Conservation (phyloP, 805 yeast genomes). For the Lipomyces orientalis region DNA sequence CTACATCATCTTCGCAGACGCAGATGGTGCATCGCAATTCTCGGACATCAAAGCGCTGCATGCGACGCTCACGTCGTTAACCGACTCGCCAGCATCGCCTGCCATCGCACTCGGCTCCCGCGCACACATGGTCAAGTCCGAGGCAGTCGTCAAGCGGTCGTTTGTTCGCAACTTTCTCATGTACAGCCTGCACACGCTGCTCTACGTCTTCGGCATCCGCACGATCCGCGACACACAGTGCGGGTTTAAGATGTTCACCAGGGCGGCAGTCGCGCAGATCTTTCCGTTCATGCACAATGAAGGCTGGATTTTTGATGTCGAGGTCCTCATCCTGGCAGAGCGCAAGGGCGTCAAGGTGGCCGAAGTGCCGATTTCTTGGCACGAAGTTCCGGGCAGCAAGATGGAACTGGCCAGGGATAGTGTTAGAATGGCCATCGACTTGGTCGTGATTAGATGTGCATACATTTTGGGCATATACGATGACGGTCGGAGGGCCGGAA, state of each 20-base stretch:
- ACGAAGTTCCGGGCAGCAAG: conserved; percentile 94
- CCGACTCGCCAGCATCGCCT: background rate
- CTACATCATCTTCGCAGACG: conserved; percentile 88
- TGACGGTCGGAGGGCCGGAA: conserved; percentile 24
- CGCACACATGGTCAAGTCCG: conserved; percentile 95
- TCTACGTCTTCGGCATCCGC: conserved; percentile 86
- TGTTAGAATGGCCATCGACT: conserved; percentile 89
- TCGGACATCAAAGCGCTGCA: conserved; percentile 55
- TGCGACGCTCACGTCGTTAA: conserved; percentile 48
- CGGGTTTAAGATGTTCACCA: conserved; percentile 91
- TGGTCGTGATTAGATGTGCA: conserved; percentile 88
- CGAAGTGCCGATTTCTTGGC: conserved; percentile 94
- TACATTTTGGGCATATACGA: conserved; percentile 80
- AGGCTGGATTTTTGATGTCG: conserved; percentile 98
- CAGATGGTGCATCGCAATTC: conserved; percentile 94
- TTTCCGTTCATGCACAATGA: conserved; percentile 95
- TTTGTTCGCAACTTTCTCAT: conserved; percentile 86
- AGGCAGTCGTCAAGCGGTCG: conserved; percentile 94
- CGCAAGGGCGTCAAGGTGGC: conserved; percentile 67
- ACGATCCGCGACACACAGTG: conserved; percentile 93
- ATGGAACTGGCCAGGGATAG: conserved; percentile 90
- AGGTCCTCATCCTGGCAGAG: conserved; percentile 79
- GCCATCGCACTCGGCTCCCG: conserved; percentile 84
- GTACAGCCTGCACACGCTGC: conserved; percentile 88
- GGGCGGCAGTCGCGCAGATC: conserved; percentile 64